phyloP scores from a whole-genome alignment of 2,329 filamentous ascomycete species.

The Ophiosphaerella herpotricha region DNA sequence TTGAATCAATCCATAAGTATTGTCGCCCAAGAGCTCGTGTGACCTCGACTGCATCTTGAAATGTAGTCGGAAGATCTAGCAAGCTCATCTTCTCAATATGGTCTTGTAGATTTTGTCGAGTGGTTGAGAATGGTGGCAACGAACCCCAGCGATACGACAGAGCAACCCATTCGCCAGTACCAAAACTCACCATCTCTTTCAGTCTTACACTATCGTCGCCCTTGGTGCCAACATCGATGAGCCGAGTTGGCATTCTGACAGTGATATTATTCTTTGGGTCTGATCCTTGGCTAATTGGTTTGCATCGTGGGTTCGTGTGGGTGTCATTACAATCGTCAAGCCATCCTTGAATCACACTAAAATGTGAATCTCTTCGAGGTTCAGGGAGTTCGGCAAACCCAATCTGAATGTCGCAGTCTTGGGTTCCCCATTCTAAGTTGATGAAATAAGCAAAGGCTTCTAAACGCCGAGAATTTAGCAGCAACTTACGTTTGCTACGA shows the following conservation, averaged over 20 bases:
- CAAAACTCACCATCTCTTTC: neutral
- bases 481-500: neutral
- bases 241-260: conserved; percentile 7
- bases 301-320: conserved; percentile 3
- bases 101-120: neutral
- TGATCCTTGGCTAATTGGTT: neutral
- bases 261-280: neutral
- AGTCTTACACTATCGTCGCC: neutral
- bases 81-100: neutral
- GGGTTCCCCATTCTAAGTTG: neutral
- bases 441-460: neutral
- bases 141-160: conserved; percentile 22
- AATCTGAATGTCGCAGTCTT: conserved; percentile 6
- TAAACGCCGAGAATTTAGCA: no score
- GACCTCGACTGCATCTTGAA: conserved; percentile 23
- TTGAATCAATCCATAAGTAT: conserved; percentile 35
- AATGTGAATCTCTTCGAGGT: conserved; percentile 5
- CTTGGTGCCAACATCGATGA: conserved; percentile 12
- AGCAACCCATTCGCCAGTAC: conserved; percentile 15
- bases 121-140: conserved; percentile 7
- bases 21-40: conserved; percentile 17
- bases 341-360: conserved; percentile 12
- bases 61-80: conserved; percentile 15
- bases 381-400: conserved; percentile 13
- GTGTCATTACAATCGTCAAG: conserved; percentile 13